Percentiles rank a stretch among this genome's conserved stretches.
Conservation (phyloP, 495 filamentous ascomycete species). For the Aspergillus sparsus region DNA sequence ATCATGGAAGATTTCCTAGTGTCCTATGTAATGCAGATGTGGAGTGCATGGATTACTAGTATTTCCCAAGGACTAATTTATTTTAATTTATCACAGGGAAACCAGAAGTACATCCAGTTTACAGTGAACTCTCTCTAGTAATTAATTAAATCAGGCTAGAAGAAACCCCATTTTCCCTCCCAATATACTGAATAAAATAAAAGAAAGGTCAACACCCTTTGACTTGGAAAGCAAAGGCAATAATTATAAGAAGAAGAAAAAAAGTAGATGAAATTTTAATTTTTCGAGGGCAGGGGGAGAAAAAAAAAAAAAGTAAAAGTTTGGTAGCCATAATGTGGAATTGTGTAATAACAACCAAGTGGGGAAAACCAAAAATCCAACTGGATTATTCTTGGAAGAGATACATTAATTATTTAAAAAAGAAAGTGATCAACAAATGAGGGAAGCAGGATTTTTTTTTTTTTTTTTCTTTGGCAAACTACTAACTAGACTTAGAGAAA, state of each 20-base stretch:
- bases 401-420: constrained; percentile 16
- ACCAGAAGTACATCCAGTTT: not conserved
- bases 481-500: not conserved
- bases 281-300: too few species aligned
- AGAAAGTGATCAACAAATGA: constrained; percentile 43
- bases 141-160: too few species aligned
- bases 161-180: too few species aligned
- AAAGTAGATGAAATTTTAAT: not conserved
- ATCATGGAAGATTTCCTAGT: constrained; percentile 22
- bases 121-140: not conserved
- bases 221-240: not conserved
- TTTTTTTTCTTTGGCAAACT: too few species aligned
- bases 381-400: constrained; percentile 22
- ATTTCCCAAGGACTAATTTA: not conserved
- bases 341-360: constrained; percentile 24
- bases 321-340: not conserved
- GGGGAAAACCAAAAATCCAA: constrained; percentile 24
- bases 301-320: too few species aligned
- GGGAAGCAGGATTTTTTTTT: constrained; percentile 16
- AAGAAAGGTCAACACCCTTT: not conserved
- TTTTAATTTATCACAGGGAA: constrained; percentile 1
- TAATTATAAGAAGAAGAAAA: not conserved
- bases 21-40: constrained; percentile 14
- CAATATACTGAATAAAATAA: too few species aligned
- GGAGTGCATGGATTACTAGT: constrained; percentile 12